Base-by-base conservation (phyloP, 345 rosid species). In the Eucalyptus curtisii region DNA sequence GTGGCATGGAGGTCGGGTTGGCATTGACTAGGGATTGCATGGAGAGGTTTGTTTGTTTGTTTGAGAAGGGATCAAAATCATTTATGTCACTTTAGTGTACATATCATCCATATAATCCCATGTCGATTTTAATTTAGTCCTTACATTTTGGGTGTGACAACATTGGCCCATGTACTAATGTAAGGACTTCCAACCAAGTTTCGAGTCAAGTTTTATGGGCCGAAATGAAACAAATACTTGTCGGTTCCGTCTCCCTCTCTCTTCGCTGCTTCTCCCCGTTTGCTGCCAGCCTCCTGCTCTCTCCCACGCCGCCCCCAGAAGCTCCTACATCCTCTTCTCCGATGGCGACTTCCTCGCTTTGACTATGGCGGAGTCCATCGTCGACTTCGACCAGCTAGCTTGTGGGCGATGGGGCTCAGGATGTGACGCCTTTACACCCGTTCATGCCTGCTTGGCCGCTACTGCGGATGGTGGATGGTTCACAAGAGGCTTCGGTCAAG, bases 1-100 rank as follows among this genome's bases (percentile, higher is more conserved):
- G 91, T 13, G 93, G 91, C 7, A 33, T 92, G 40, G 95, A 92
- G 90, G 42, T 94, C 55, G 95, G 93, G 9, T 42, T 93, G 85
- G 92, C 24, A 68, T 68, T 68, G 80, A 33, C 42, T 16, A 86
- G 59, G 45, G 55, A 12, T 30, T 30, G 64, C 8, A 66, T 89
- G 88, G n/a, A 37, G 40, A 22, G 57, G 14, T 89, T 89, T n/a
- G 22, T 53, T 47, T 55, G 84, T 20, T 59, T 61, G 22, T 88
- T 88, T 47, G 57, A 82, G 44, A 17, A 49, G 4, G 66, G 89
- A 25, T 40, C 80, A 27, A 49, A 88, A 52, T 33, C 44, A 9
- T 68, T 68, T 68, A 31, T 2, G 10, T 33, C 44, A 31, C 42
- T 68, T 68, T 68, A 33, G 19, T 31, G 5, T 8, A 33, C 24